Conservation (phyloP, 1,284 basidiomycete species). For the Puccinia polysora region DNA sequence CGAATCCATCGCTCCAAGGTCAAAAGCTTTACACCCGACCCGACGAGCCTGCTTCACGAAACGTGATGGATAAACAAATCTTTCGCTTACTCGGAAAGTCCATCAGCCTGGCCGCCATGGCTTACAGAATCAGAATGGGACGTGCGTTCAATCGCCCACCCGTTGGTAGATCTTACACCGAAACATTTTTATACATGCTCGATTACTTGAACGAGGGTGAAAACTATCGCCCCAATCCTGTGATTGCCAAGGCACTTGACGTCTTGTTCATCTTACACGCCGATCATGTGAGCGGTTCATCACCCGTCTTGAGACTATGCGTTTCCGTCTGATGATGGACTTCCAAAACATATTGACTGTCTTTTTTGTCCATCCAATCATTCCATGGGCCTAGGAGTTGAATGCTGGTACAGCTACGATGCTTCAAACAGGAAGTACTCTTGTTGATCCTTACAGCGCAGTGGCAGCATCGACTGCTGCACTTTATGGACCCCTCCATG, state of each 20-base stretch:
- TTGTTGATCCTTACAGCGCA: slow-evolving; percentile 80
- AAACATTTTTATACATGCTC: slow-evolving; percentile 78
- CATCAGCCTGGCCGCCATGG: slow-evolving; percentile 80
- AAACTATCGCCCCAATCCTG: slow-evolving; percentile 67
- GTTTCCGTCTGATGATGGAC: not conserved
- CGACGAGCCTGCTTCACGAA: slow-evolving; percentile 62
- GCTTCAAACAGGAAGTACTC: slow-evolving; percentile 74
- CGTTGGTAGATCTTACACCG: slow-evolving; percentile 72
- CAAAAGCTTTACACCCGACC: slow-evolving; percentile 66
- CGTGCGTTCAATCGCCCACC: slow-evolving; percentile 80
- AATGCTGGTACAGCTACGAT: slow-evolving; percentile 78
- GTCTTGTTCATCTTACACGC: slow-evolving; percentile 78
- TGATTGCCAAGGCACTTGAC: slow-evolving; percentile 76
- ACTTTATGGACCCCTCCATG: slow-evolving; percentile 67
- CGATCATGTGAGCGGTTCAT: slow-evolving; percentile 58
- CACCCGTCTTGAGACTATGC: not conserved
- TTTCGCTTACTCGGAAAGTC: slow-evolving; percentile 79
- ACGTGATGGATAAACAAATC: slow-evolving; percentile 81
- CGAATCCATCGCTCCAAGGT: slow-evolving; percentile 58
- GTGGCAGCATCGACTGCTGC: slow-evolving; percentile 72
- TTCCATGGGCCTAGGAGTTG: slow-evolving; percentile 60
- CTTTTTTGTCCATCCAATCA: not conserved
- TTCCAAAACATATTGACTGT: too few species aligned
- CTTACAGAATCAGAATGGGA: slow-evolving; percentile 79
- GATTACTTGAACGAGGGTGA: slow-evolving; percentile 65